phyloP scores from a whole-genome alignment of 345 rosid species.

The Sisymbrium altissimum region DNA sequence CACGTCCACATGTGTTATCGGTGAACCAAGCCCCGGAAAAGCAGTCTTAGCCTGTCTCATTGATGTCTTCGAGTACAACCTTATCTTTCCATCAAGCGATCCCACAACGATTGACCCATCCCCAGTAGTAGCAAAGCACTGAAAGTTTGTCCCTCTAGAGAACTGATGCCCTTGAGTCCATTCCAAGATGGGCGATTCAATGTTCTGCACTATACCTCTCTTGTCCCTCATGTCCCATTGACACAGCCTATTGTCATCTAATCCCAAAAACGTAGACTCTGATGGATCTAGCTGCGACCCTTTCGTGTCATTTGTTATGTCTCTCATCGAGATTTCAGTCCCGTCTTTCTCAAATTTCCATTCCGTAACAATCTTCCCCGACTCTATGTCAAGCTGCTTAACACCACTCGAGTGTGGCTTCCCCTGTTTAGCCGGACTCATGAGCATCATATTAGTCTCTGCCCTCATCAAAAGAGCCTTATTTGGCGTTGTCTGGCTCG shows the following conservation, averaged over 20 bases:
- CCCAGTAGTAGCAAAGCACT: constrained; percentile 90
- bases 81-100: constrained; percentile 89
- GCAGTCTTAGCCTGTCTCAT: constrained; percentile 96
- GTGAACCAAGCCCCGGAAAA: constrained; percentile 95
- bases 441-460: constrained; percentile 94
- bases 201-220: constrained; percentile 77
- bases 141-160: constrained; percentile 90
- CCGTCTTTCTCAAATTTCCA: constrained; percentile 96
- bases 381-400: constrained; percentile 82
- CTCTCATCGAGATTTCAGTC: constrained; percentile 79
- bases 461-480: constrained; percentile 92
- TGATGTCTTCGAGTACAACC: constrained; percentile 76
- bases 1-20: constrained; percentile 83
- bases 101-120: constrained; percentile 94
- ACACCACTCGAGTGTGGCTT: constrained; percentile 64
- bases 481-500: constrained; percentile 50
- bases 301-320: constrained; percentile 76
- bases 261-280: constrained; percentile 83
- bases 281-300: constrained; percentile 94
- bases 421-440: constrained; percentile 80
- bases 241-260: constrained; percentile 90
- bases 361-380: constrained; percentile 79
- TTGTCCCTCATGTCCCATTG: constrained; percentile 97
- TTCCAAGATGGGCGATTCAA: constrained; percentile 67
- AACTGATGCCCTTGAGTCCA: constrained; percentile 97